Conservation (phyloP, 176 grass and related monocot species). For the Oryza longistaminata region DNA sequence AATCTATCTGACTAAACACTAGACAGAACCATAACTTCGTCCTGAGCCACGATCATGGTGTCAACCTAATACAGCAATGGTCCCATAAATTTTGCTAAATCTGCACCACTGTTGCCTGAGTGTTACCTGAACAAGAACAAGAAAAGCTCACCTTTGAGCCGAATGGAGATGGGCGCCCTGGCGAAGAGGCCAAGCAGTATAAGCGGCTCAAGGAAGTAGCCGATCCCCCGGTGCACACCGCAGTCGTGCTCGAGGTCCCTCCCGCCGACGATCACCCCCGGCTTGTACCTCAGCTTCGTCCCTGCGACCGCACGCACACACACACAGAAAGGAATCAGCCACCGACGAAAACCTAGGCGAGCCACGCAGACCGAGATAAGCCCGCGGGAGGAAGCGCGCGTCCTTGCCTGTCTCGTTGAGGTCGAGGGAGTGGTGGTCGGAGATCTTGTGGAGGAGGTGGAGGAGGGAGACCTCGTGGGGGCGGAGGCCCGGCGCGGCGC, state of each 20-base stretch:
- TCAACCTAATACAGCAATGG: background rate
- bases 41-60: background rate
- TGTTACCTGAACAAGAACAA: background rate
- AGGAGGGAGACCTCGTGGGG: constrained; percentile 78
- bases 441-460: constrained; percentile 78
- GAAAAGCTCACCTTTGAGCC: constrained; percentile 57
- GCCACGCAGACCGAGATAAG: background rate
- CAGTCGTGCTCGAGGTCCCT: constrained; percentile 73
- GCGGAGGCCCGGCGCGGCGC: constrained; percentile 64
- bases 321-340: constrained; percentile 1
- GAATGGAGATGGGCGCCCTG: constrained; percentile 55
- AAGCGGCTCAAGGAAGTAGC: constrained; percentile 85
- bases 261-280: constrained; percentile 64
- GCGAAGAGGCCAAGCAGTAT: constrained; percentile 74
- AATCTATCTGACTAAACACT: background rate
- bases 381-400: background rate
- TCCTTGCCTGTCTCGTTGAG: constrained; percentile 70
- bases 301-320: constrained; percentile 35
- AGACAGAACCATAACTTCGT: background rate
- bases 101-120: background rate
- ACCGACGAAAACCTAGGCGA: background rate
- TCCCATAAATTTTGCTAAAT: background rate
- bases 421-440: constrained; percentile 69
- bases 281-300: constrained; percentile 75
- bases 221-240: constrained; percentile 67